Evolutionary conservation across 192 early-diverging fungal species (phyloP), one percentile per base, ranked within the genome.

Genomic region (Coemansia sp.): DNA sequence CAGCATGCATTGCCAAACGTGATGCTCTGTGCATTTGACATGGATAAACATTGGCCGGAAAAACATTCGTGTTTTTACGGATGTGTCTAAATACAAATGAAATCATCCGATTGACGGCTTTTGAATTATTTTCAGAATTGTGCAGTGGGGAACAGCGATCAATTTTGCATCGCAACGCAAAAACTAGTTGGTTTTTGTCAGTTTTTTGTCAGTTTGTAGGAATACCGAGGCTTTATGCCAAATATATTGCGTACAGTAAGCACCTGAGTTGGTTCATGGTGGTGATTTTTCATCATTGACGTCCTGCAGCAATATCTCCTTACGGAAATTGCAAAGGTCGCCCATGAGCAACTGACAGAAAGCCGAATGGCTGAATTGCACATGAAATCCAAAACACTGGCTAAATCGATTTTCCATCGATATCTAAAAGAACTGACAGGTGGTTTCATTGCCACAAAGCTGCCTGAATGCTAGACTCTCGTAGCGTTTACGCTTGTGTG

Each of bases 41-140:
- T 45, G 41, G 41, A 45, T 45, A 45, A 45, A 45, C 41, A 45
- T 45, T 45, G 41, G 41, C 41, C 41, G 41, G 41, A 45, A 45
- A 45, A 45, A 45, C 41, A 45, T 45, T 27, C 26, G 41, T 45
- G 12, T 45, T 13, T 13, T 13, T 16, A 4, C 13, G 41, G 16
- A 16, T 45, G 12, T 16, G 41, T 45, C 16, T 14, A n/a, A 9
- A 35, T n/a, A 45, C 41, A 6, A 45, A 13, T 22, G 9, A 45
- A 45, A 45, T 45, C 41, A 45, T 45, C 41, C 14, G 41, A 45
- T 14, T 9, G 8, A 35, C 8, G 32, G 32, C 32, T 35, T 45
- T 45, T 45, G 11, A n/a, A 5, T 45, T n/a, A 4, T 45, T 16
- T 14, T 2, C 26, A 3, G 14, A 45, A 14, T 45, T n/a, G 12